A percentile compares a stretch with the other conserved stretches of the same genome.
Evolutionary conservation across 192 early-diverging fungal species (phyloP).

Genomic region (Umbelopsis ramanniana): DNA sequence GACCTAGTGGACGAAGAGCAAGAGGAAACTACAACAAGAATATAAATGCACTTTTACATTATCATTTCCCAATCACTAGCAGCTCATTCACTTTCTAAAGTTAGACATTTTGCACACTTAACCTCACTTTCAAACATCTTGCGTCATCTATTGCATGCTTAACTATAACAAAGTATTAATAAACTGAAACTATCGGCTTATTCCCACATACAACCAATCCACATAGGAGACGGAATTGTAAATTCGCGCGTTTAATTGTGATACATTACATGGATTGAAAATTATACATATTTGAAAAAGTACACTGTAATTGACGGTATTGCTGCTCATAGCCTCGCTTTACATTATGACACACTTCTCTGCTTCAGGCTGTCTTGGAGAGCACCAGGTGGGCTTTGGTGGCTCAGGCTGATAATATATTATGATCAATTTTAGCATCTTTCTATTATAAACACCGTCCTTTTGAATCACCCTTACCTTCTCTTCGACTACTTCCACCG

Average conservation of each 20-base stretch:
- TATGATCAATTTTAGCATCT: not conserved
- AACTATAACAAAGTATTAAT: not conserved
- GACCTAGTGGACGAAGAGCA: not conserved
- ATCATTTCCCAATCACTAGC: not conserved
- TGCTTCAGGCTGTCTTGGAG: not conserved
- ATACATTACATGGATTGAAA: not conserved
- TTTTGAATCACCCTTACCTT: not conserved
- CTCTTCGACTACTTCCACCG: not conserved
- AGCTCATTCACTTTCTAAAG: not conserved
- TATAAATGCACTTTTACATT: conserved; percentile 8
- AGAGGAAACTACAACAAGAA: not conserved
- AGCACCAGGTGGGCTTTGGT: conserved; percentile 7
- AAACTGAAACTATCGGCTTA: not conserved
- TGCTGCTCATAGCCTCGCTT: not conserved
- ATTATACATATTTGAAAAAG: not conserved
- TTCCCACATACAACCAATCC: no score
- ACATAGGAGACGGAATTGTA: no score
- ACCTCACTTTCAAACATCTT: not conserved
- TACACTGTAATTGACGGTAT: not conserved
- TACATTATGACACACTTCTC: conserved; percentile 15
- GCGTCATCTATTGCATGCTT: not conserved
- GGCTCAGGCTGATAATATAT: not conserved
- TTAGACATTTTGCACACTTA: conserved; percentile 7
- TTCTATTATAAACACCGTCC: not conserved
- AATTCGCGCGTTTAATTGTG: not conserved